These are phyloP conservation scores for Arthroderma sp. DNA, from an alignment of 2,329 filamentous ascomycete genomes.

Conservation along the genomic window DNA sequence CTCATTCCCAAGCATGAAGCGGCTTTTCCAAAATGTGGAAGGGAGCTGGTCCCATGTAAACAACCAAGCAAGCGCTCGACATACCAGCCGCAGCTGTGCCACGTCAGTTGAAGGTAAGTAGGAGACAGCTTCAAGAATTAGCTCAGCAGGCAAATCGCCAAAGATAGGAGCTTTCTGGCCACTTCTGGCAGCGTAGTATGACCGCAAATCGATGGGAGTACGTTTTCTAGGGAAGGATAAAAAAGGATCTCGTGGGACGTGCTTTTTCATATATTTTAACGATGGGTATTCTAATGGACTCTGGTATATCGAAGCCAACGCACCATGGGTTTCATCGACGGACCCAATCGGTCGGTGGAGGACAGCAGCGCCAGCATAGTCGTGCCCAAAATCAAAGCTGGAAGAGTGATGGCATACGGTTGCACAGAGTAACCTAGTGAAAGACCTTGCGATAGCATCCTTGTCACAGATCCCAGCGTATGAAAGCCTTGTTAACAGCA, in stretches of 20 bases:
- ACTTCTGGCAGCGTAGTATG: no score
- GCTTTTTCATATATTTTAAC: background rate
- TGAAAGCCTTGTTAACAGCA: constrained; percentile 1
- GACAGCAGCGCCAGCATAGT: background rate
- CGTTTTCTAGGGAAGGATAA: no score
- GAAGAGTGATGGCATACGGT: background rate
- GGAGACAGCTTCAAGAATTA: no score
- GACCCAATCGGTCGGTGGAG: background rate
- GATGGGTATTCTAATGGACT: background rate
- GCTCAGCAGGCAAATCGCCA: no score
- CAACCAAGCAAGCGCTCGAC: background rate
- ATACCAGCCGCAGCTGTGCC: background rate
- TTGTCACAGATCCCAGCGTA: background rate
- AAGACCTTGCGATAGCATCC: background rate
- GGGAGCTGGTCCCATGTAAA: background rate
- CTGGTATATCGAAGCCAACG: no score
- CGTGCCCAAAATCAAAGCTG: constrained; percentile 1
- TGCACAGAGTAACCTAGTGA: constrained; percentile 1
- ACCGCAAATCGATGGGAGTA: no score
- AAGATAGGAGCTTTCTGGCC: no score
- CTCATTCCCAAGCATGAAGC: constrained; percentile 4
- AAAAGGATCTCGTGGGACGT: no score
- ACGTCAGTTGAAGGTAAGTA: background rate
- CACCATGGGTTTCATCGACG: no score
- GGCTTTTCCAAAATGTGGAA: constrained; percentile 4